Conservation (phyloP, 2,329 filamentous ascomycete genomes). For the Colletotrichum sp. region DNA sequence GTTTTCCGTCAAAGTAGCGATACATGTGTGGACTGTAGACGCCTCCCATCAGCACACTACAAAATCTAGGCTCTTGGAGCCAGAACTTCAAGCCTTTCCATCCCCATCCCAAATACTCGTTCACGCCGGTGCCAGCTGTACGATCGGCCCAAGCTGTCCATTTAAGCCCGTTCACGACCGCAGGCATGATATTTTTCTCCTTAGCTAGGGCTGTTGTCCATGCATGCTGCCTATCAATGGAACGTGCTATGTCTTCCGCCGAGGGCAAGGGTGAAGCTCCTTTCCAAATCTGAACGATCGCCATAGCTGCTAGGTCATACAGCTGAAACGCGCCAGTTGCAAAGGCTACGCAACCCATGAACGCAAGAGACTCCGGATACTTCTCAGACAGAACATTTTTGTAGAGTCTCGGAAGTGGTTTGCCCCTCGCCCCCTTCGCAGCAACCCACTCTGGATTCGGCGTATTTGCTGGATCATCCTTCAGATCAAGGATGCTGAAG, state of each 20-base stretch:
- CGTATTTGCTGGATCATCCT: slow-evolving; percentile 19
- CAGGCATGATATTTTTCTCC: slow-evolving; percentile 14
- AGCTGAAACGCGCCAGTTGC: slow-evolving; percentile 34
- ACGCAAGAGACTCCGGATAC: slow-evolving; percentile 39
- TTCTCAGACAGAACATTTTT: slow-evolving; percentile 42
- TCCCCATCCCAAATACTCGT: slow-evolving; percentile 42
- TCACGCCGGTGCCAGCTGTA: slow-evolving; percentile 42
- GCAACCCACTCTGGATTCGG: slow-evolving; percentile 3
- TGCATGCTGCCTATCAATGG: slow-evolving; percentile 27
- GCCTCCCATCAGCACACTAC: slow-evolving; percentile 38
- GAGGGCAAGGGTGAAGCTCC: slow-evolving; percentile 27
- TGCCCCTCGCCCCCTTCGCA: slow-evolving; percentile 28
- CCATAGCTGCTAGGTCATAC: slow-evolving; percentile 39
- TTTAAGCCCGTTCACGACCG: slow-evolving; percentile 25
- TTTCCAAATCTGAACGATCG: slow-evolving; percentile 40
- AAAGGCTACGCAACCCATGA: slow-evolving; percentile 28
- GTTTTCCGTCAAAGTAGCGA: slow-evolving; percentile 40
- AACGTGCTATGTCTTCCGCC: slow-evolving; percentile 30
- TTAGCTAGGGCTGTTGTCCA: slow-evolving; percentile 26
- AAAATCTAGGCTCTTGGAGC: slow-evolving; percentile 38
- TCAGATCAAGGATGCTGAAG: slow-evolving; percentile 5
- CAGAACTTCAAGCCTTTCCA: slow-evolving; percentile 45
- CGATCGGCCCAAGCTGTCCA: slow-evolving; percentile 38
- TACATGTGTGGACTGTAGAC: slow-evolving; percentile 44
- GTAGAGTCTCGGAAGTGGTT: slow-evolving; percentile 35